Evolutionary conservation across 768 basidiomycete genomes (phyloP), one percentile per base, ranked within the genome.

Genomic region (Termitomyces sp.): DNA sequence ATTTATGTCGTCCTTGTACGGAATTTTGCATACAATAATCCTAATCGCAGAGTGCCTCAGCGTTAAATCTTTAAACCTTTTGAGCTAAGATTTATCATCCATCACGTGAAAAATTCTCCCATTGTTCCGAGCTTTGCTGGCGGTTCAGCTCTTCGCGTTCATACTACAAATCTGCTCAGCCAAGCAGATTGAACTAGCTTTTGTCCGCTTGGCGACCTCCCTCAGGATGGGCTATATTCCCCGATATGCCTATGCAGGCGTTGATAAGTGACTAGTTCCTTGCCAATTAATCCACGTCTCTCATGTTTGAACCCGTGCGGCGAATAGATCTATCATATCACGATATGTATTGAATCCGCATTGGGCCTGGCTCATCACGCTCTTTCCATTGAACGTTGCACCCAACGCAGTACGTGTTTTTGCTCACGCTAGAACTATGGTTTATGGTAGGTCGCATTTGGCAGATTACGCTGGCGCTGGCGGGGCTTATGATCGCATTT

Each of bases 391-490:
- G 46, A 86, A 78, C 46, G 77, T 98, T 6, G 95, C 95, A 0
- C 95, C 95, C 1, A 98, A 98, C 71, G 89, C 88, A 12, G 95
- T 95, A 66, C 58, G 88, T 77, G 8, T 1, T n/a, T n/a, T n/a
- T n/a, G n/a, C 27, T 58, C 12, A 22, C 49, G 6, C 30, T n/a
- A 18, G 22, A 12, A 24, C 37, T 5, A 34, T 16, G 54, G 44
- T 41, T 52, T 15, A 8, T 54, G 48, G 51, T 27, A 58, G 16
- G 51, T 30, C 27, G 31, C 16, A 31, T 36, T 0, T 2, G n/a
- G 27, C 57, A 97, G 95, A 96, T 98, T 66, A 98, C n/a, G n/a
- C n/a, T n/a, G n/a, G n/a, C 95, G 1, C 79, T 95, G 30, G 82
- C 86, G 0, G 97, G 97, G 20, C 82, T 98, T 1, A 73, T 69